phyloP scores from a whole-genome alignment of 441 rosid genomes.

The Jatropha podagrica region DNA sequence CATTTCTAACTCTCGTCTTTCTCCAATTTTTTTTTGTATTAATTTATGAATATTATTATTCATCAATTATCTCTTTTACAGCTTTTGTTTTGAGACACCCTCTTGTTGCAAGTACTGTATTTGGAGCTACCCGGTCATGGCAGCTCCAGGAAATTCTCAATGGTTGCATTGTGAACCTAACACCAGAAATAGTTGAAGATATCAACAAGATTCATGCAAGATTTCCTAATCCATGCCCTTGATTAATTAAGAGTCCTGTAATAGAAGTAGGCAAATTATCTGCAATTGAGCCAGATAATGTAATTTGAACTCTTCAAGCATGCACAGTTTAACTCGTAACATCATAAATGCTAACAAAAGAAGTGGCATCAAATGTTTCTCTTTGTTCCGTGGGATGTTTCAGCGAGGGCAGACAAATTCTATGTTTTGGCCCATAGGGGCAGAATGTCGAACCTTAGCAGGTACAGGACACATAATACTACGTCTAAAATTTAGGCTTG shows the following conservation, averaged over 20 bases:
- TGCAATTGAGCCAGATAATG: too few species aligned
- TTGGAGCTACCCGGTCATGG: slow-evolving; percentile 54
- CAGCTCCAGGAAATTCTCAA: slow-evolving; percentile 47
- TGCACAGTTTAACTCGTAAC: too few species aligned
- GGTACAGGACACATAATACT: neutral
- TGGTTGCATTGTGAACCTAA: slow-evolving; percentile 41
- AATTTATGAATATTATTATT: neutral
- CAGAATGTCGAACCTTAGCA: neutral
- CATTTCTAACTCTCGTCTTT: neutral
- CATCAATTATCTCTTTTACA: slow-evolving; percentile 19
- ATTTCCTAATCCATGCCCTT: slow-evolving; percentile 66
- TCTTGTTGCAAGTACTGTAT: slow-evolving; percentile 52
- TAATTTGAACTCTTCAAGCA: too few species aligned
- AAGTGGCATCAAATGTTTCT: too few species aligned
- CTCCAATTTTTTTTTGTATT: neutral
- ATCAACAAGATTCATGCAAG: slow-evolving; percentile 44
- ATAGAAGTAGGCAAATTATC: neutral
- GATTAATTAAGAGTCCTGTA: slow-evolving; percentile 12
- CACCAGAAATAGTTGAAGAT: slow-evolving; percentile 37
- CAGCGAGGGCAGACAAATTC: too few species aligned
- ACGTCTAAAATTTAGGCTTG: neutral
- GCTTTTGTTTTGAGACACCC: slow-evolving; percentile 59
- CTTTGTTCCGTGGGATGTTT: too few species aligned
- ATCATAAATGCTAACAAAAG: too few species aligned
- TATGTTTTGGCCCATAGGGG: too few species aligned